Base-by-base conservation (phyloP, 805 yeast species). In the Candida ficus region DNA sequence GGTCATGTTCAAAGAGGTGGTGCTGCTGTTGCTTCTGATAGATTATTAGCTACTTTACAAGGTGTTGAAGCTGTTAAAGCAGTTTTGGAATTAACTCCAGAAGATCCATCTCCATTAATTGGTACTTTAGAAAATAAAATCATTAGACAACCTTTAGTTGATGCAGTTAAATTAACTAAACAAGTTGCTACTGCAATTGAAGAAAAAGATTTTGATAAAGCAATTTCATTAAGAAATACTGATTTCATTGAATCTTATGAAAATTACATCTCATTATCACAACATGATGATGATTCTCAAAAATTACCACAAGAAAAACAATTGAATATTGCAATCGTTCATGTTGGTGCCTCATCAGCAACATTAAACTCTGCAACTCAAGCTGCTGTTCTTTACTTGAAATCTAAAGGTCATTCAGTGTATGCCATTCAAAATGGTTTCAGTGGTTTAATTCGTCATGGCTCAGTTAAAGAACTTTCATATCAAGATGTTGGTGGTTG, bases 1-100 rank as follows among this genome's bases (percentile, higher is more conserved):
- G 99, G 99, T 41, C 99, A 93, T 62, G 97, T 93, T 40, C 99
- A 93, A 71, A 79, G 99, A 67, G 99, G 99, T 68, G 99, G 99
- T 64, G 78, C 95, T 34, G 97, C 99, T 19, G 96, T 90, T 41
- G 97, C 98, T 3, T 87, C 75, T 54, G 99, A 93, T 63, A 78
- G 99, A 60, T 64, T 83, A 58, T 66, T 93, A 53, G 96, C 97
- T 29, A 91, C 99, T 14, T 63, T 91, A 52, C 99, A 93, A 70
- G 99, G 98, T 64, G 96, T 91, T 31, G 98, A 89, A 55, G 98
- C 99, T 8, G 95, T 93, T 17, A 81, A 83, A 45, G 98, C 98
- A 2, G 91, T 93, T 16, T 70, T 93, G 53, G 89, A 83, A 39
- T 70, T 83, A 41, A 87, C 95, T 9, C 96, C 96, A 22, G 83